Conservation (phyloP, 257 asterid species). For the Solanum paucissectum region DNA sequence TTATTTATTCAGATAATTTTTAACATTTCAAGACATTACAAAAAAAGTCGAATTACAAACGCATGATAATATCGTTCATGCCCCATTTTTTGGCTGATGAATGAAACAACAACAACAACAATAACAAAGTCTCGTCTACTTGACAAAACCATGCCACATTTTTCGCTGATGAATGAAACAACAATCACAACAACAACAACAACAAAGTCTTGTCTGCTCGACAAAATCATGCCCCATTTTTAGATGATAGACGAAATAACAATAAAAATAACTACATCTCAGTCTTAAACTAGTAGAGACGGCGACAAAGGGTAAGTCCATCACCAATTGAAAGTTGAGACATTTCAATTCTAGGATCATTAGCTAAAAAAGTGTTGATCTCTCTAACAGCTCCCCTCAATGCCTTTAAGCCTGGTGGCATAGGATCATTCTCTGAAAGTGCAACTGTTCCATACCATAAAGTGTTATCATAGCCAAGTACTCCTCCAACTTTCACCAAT, state of each 20-base stretch:
- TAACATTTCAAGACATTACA: neutral
- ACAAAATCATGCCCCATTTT: neutral
- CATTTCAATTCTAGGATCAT: conserved; percentile 32
- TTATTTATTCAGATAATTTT: neutral
- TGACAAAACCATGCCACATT: neutral
- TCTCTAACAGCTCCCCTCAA: conserved; percentile 12
- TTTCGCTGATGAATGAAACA: neutral
- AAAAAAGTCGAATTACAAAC: neutral
- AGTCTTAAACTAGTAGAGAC: conserved; percentile 2
- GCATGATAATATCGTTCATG: neutral
- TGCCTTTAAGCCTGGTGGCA: conserved; percentile 19
- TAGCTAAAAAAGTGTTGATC: conserved; percentile 31
- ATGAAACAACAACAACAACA: neutral
- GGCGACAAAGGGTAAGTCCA: conserved; percentile 44
- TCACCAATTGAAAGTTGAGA: conserved; percentile 44
- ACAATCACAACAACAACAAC: neutral
- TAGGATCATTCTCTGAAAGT: conserved; percentile 20
- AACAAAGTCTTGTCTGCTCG: neutral
- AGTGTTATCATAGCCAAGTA: conserved; percentile 47
- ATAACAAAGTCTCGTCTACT: neutral
- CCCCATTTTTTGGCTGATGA: neutral
- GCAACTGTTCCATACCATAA: conserved; percentile 46
- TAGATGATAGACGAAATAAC: neutral
- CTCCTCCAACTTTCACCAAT: conserved; percentile 36
- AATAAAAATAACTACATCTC: neutral